A percentile compares a stretch with the other conserved stretches of the same genome.
Conservation (phyloP, 2,329 filamentous ascomycete species). For the Neoarthrinium moseri region DNA sequence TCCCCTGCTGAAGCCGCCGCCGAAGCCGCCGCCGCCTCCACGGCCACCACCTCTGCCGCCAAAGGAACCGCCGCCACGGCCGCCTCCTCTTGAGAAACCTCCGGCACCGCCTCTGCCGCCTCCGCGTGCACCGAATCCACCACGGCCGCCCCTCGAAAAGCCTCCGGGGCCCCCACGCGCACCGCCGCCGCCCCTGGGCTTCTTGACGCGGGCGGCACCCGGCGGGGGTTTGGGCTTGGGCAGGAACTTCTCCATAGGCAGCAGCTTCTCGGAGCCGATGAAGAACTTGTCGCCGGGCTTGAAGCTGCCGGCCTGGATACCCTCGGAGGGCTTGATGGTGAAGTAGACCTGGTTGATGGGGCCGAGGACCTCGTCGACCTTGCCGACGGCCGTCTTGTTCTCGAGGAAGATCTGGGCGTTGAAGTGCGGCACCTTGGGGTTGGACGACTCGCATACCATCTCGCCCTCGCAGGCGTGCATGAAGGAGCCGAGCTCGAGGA, state of each 20-base stretch:
- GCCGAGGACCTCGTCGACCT: slow-evolving; percentile 91
- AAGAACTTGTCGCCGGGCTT: slow-evolving; percentile 97
- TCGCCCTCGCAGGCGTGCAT: slow-evolving; percentile 95
- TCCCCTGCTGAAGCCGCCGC: slow-evolving; percentile 51
- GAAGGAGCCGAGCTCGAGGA: slow-evolving; percentile 83
- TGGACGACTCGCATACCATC: slow-evolving; percentile 94
- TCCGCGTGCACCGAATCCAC: slow-evolving; percentile 26
- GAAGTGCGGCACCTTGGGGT: slow-evolving; percentile 97
- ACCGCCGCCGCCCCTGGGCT: slow-evolving; percentile 67
- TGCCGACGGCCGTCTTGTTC: slow-evolving; percentile 90
- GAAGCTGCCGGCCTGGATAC: slow-evolving; percentile 92
- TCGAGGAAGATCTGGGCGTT: slow-evolving; percentile 98
- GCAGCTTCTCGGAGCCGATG: slow-evolving; percentile 89
- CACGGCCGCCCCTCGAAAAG: slow-evolving; percentile 29
- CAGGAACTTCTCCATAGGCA: slow-evolving; percentile 93
- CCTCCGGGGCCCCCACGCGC: slow-evolving; percentile 44
- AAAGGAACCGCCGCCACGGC: slow-evolving; percentile 40
- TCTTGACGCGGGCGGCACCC: slow-evolving; percentile 63
- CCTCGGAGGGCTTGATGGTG: slow-evolving; percentile 95
- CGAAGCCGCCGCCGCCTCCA: slow-evolving; percentile 27
- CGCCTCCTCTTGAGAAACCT: slow-evolving; percentile 55
- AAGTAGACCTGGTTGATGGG: slow-evolving; percentile 98
- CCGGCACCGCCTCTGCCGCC: slow-evolving; percentile 37
- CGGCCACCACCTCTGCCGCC: slow-evolving; percentile 33
- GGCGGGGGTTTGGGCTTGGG: slow-evolving; percentile 81